A percentile compares a stretch with the other conserved stretches of the same genome.
Evolutionary conservation across 2,329 filamentous ascomycete genomes (phyloP).

Genomic region (Fonsecaea nubica): DNA sequence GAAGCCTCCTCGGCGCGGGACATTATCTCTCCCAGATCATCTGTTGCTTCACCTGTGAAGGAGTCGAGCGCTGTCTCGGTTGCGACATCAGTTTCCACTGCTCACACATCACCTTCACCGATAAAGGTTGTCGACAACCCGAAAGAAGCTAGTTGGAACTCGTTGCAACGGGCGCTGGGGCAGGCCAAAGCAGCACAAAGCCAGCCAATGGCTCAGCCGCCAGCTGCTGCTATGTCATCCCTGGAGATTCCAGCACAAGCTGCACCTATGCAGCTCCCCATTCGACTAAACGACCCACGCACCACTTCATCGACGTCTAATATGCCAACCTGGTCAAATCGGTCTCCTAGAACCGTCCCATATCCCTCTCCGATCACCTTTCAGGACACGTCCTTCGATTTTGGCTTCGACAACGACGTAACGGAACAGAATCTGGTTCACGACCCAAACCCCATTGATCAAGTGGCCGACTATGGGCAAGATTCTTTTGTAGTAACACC

Average conservation of each 20-base stretch:
- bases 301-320: slow-evolving; percentile 18
- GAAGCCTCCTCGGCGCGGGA: slow-evolving; percentile 38
- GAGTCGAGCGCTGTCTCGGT: slow-evolving; percentile 43
- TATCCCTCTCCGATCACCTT: slow-evolving; percentile 35
- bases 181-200: slow-evolving; percentile 50
- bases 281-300: slow-evolving; percentile 22
- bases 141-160: slow-evolving; percentile 52
- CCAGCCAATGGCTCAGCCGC: slow-evolving; percentile 32
- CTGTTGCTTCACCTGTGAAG: slow-evolving; percentile 43
- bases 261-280: slow-evolving; percentile 30
- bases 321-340: slow-evolving; percentile 22
- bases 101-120: slow-evolving; percentile 18
- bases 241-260: slow-evolving; percentile 32
- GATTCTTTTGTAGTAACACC: slow-evolving; percentile 33
- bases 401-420: slow-evolving; percentile 35
- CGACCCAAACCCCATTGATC: slow-evolving; percentile 8
- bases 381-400: slow-evolving; percentile 39
- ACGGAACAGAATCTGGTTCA: slow-evolving; percentile 19
- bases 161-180: slow-evolving; percentile 53
- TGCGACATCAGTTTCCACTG: background rate
- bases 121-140: slow-evolving; percentile 42
- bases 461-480: slow-evolving; percentile 22
- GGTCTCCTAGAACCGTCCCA: slow-evolving; percentile 11
- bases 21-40: slow-evolving; percentile 41
- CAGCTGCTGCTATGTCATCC: slow-evolving; percentile 25